Evolutionary conservation across 306 rosid genomes (phyloP).

Genomic region (Oemleria cerasiformis): DNA sequence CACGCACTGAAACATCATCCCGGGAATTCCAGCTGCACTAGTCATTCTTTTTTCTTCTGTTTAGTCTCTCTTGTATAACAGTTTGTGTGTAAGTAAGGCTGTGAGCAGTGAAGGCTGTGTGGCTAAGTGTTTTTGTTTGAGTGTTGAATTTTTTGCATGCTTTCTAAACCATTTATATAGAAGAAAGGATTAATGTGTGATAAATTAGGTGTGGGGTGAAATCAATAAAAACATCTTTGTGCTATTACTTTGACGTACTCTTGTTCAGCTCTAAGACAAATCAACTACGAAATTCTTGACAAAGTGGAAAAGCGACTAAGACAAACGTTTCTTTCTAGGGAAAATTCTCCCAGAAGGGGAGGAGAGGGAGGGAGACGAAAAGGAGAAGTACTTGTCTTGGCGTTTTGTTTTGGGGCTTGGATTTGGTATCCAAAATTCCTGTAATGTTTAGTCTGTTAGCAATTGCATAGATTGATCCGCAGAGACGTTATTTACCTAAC

Average conservation of each 20-base stretch:
- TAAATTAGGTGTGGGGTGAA: neutral
- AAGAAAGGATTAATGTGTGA: neutral
- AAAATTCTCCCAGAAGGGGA: neutral
- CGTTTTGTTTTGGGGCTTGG: neutral
- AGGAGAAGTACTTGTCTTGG: neutral
- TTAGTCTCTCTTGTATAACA: neutral
- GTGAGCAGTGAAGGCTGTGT: too few species aligned
- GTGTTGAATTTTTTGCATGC: neutral
- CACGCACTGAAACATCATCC: conserved; percentile 42
- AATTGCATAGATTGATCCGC: too few species aligned
- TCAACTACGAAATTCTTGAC: neutral
- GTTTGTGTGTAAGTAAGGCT: too few species aligned
- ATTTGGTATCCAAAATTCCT: neutral
- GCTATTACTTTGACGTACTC: neutral
- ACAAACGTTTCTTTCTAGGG: neutral
- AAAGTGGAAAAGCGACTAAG: neutral
- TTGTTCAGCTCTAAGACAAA: neutral
- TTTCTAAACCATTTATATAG: neutral
- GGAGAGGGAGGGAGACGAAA: neutral
- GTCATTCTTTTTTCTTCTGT: conserved; percentile 20
- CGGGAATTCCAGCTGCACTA: conserved; percentile 35
- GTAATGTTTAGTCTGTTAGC: neutral
- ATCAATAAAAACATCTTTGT: neutral
- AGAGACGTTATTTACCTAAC: conserved; percentile 12
- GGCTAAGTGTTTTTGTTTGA: neutral